Base-by-base conservation (phyloP, 2,329 filamentous ascomycete genomes). In the Talaromyces rugulosus region DNA sequence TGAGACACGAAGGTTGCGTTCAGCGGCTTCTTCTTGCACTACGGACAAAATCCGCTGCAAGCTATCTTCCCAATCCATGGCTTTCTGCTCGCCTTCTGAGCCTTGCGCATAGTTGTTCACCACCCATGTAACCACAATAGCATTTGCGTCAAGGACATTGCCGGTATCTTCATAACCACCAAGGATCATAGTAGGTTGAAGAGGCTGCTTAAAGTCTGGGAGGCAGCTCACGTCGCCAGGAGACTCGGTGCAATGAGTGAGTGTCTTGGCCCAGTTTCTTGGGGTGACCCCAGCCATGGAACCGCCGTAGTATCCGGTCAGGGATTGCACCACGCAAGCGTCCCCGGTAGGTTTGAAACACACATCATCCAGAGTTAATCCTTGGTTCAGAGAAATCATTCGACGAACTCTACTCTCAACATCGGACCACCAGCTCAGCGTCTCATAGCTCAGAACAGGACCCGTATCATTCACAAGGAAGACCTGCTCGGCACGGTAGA, bases 391-490 rank as follows among this genome's bases (percentile, higher is more conserved):
- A 2, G 92, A 92, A 72, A 89, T 89, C 61, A 96, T 83, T 47
- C 85, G 82, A 61, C 84, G 83, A 40, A 98, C 86, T 56, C 88
- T 87, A 67, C 87, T 85, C 74, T 99, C 95, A 1, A 98, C 88
- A 64, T 88, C 90, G 71, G 95, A 91, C 95, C 94, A 98, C 95
- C 95, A 99, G 30, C 83, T 80, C 9, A 99, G 81, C 0, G 90
- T 97, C 8, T 97, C 91, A 67, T 96, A 95, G 74, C 86, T 92
- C 61, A 99, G 78, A 1, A 98, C 92, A 0, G 92, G 90, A 0
- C 89, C 87, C 0, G 87, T 92, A 67, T 97, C 93, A 66, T 98
- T 99, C 64, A 98, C 92, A 14, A 99, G 76, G 74, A 99, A 99
- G 0, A 88, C 86, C 77, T 99, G 95, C 74, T 99, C 91, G 0